Base-by-base conservation (phyloP, 208 protist genomes). In the Angomonas deanei region DNA sequence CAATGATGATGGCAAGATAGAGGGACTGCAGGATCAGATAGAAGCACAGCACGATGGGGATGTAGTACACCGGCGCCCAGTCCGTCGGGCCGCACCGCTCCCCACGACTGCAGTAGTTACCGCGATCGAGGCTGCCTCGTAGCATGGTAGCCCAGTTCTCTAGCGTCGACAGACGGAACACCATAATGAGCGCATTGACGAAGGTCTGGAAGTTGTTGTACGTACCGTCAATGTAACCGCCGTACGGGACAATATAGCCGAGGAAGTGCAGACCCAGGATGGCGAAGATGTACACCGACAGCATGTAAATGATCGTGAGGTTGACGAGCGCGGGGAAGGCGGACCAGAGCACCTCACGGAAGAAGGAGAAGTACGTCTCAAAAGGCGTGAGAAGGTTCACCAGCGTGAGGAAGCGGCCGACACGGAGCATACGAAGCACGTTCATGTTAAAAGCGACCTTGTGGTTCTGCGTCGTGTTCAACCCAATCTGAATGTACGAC, bases 201-300 rank as follows among this genome's bases (percentile, higher is more conserved):
- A 94, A 92, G 52, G 80, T 93, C 38, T 64, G 50, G 64, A 93
- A 97, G 76, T 94, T 96, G 67, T 93, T 91, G 70, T 94, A 93
- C 39, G 32, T 80, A 53, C 54, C 61, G 58, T 93, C 80, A 68
- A 93, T 84, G 70, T 83, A 88, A 54, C 76, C 66, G 26, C 78
- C 75, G 48, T 78, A 87, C 48, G 88, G 82, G 11, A 89, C 68
- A 39, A 93, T 68, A 73, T 84, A 90, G 38, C 86, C 89, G 64
- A 97, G 70, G 70, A 95, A 73, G 66, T 97, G 86, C 63, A 97
- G 63, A 23, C 92, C 92, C 30, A 93, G 63, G n/a, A 97, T 80
- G 28, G 83, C 81, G 60, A 93, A 97, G 52, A 94, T 79, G 77
- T 89, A 94, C n/a, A 95, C 78, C 34, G 72, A 73, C 31, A 97